Evolutionary conservation across 495 filamentous ascomycete species (phyloP).

Genomic region (Penicillium pulvis): DNA sequence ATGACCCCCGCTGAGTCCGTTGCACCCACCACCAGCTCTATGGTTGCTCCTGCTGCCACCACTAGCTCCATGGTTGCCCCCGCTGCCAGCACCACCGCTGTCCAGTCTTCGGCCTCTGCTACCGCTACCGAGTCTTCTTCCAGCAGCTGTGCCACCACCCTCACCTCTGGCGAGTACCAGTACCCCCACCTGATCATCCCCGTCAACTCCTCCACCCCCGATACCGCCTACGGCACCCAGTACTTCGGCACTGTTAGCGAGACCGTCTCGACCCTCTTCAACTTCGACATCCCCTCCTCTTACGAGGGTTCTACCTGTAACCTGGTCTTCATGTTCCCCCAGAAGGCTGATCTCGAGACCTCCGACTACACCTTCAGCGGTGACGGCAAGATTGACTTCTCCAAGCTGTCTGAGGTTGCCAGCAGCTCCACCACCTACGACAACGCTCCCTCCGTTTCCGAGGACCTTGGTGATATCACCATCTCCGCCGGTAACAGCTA

Average conservation of each 20-base stretch:
- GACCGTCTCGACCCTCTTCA: conserved; percentile 63
- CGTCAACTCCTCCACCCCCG: conserved; percentile 57
- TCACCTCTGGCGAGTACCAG: conserved; percentile 46
- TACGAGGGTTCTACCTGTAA: conserved; percentile 61
- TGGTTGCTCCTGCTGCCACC: conserved; percentile 13
- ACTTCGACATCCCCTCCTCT: conserved; percentile 63
- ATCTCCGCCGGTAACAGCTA: conserved; percentile 60
- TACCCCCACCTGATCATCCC: conserved; percentile 70
- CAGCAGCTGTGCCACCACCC: conserved; percentile 51
- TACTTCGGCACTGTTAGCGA: conserved; percentile 57
- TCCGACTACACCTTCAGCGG: conserved; percentile 60
- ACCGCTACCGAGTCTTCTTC: conserved; percentile 17
- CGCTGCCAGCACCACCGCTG: conserved; percentile 14
- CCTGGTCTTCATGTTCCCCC: conserved; percentile 68
- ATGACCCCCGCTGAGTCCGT: conserved; percentile 2
- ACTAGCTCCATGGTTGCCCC: conserved; percentile 11
- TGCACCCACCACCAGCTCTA: conserved; percentile 1
- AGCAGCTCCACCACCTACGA: conserved; percentile 49
- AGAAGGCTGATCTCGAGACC: conserved; percentile 51
- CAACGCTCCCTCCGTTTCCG: conserved; percentile 46
- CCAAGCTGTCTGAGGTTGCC: conserved; percentile 44
- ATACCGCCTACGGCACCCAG: conserved; percentile 52
- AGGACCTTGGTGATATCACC: conserved; percentile 49
- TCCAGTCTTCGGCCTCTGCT: conserved; percentile 9
- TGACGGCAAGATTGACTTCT: conserved; percentile 57